A percentile compares a stretch with the other conserved stretches of the same genome.
These are phyloP conservation scores for Dactylellina sp. DNA, from an alignment of 2,329 filamentous ascomycete species.

Conservation along the genomic window DNA sequence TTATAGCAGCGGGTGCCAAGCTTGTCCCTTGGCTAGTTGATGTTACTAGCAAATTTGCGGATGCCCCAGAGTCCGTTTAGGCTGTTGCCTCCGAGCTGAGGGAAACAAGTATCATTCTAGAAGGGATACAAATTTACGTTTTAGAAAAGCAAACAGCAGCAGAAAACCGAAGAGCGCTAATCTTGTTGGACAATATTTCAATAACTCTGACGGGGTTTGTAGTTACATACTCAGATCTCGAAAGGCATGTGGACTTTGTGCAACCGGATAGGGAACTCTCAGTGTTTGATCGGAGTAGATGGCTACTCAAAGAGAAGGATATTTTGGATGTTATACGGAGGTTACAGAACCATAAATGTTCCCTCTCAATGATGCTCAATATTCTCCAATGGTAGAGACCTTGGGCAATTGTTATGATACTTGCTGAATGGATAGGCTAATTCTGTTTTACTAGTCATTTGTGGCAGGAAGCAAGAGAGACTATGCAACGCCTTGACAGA, in stretches of 20 bases:
- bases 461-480: slow-evolving; percentile 9
- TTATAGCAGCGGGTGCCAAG: slow-evolving; percentile 5
- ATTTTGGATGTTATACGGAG: slow-evolving; percentile 17
- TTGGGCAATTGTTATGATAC: too few relatives aligned
- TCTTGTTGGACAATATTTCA: slow-evolving; percentile 26
- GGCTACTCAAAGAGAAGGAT: slow-evolving; percentile 27
- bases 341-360: slow-evolving; percentile 34
- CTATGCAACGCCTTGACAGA: slow-evolving; percentile 3
- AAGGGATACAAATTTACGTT: slow-evolving; percentile 20
- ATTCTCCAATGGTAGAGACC: slow-evolving; percentile 24
- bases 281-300: slow-evolving; percentile 22
- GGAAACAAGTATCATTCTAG: slow-evolving; percentile 17
- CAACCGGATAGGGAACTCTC: not conserved
- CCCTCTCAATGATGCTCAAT: slow-evolving; percentile 26
- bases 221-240: slow-evolving; percentile 28
- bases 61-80: slow-evolving; percentile 16
- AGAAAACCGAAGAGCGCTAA: not conserved
- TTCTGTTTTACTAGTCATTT: slow-evolving; percentile 4
- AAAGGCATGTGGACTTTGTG: slow-evolving; percentile 20
- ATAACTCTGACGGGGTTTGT: slow-evolving; percentile 25
- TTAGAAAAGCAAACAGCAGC: slow-evolving; percentile 1
- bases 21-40: not conserved
- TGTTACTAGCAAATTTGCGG: not conserved
- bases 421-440: too few relatives aligned
- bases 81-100: slow-evolving; percentile 14